Conservation (phyloP, 208 protist genomes). For the Lotmaria passim region DNA sequence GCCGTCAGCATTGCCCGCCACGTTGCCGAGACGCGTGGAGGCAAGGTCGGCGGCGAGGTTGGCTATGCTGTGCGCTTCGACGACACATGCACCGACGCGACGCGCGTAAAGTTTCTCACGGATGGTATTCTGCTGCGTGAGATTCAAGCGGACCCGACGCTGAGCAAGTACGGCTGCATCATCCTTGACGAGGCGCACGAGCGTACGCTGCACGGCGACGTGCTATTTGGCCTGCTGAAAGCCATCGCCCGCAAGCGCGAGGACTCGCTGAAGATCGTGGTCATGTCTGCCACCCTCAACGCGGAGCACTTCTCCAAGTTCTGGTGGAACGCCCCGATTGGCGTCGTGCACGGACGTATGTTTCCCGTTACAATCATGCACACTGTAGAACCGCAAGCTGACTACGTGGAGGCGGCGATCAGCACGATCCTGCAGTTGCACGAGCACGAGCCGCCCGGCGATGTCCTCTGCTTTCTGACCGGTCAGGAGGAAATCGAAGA, state of each 20-base stretch:
- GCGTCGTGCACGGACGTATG: conserved; percentile 88
- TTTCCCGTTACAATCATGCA: conserved; percentile 95
- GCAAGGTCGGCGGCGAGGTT: conserved; percentile 85
- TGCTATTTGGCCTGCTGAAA: conserved; percentile 93
- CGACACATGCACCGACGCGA: conserved; percentile 85
- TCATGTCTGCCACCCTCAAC: conserved; percentile 98
- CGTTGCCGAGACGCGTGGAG: conserved; percentile 90
- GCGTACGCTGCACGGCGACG: conserved; percentile 96
- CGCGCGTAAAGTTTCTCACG: conserved; percentile 95
- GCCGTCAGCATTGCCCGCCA: conserved; percentile 95
- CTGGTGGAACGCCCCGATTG: conserved; percentile 94
- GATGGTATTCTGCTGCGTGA: conserved; percentile 98
- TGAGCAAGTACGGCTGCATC: conserved; percentile 96
- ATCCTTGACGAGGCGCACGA: conserved; percentile 99
- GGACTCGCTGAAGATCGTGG: conserved; percentile 90
- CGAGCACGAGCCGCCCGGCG: conserved; percentile 95
- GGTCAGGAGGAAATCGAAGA: conserved; percentile 95
- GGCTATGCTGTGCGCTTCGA: conserved; percentile 96
- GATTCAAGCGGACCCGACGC: conserved; percentile 91
- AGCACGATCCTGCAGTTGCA: conserved; percentile 98
- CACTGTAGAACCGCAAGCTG: conserved; percentile 92
- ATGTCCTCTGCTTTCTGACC: conserved; percentile 99
- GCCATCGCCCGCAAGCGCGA: conserved; percentile 67
- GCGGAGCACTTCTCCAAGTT: conserved; percentile 95
- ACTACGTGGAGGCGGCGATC: conserved; percentile 98